A percentile compares a stretch with the other conserved stretches of the same genome.
phyloP scores from a whole-genome alignment of 768 basidiomycete species.

The Piloderma croceum region DNA sequence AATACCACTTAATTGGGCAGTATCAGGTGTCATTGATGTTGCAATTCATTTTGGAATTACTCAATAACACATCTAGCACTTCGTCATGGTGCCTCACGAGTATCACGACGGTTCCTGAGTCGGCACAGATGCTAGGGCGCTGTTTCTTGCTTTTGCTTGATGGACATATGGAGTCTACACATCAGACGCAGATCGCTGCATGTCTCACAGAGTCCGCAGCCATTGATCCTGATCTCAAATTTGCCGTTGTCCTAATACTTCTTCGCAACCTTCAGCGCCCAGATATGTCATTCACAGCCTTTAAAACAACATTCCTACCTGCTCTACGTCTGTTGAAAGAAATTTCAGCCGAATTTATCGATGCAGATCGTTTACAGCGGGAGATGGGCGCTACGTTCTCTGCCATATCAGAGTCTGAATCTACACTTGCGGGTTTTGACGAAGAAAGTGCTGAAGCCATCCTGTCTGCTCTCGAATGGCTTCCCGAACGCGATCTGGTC shows the following conservation, averaged over 20 bases:
- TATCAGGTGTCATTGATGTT: constrained; percentile 47
- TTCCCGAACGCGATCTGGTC: too few species aligned
- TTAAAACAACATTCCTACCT: too few species aligned
- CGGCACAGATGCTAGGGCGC: constrained; percentile 34
- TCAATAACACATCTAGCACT: constrained; percentile 32
- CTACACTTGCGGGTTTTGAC: constrained; percentile 26
- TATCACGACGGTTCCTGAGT: constrained; percentile 39
- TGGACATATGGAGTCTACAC: constrained; percentile 38
- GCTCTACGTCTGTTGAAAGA: too few species aligned
- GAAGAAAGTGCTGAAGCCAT: constrained; percentile 33
- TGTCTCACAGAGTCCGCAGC: constrained; percentile 20
- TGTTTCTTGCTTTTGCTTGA: constrained; percentile 46
- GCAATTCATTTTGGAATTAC: constrained; percentile 43
- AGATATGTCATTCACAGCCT: constrained; percentile 4
- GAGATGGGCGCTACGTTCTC: constrained; percentile 35
- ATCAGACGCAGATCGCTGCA: constrained; percentile 39
- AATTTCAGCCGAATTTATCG: too few species aligned
- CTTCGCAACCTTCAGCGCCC: constrained; percentile 22
- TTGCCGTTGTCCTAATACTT: constrained; percentile 28
- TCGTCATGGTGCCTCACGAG: constrained; percentile 40
- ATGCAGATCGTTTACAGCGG: too few species aligned
- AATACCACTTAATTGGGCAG: constrained; percentile 35
- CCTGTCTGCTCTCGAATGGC: constrained; percentile 50
- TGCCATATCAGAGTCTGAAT: constrained; percentile 20
- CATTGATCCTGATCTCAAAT: constrained; percentile 25